A percentile compares a stretch with the other conserved stretches of the same genome.
phyloP scores from a whole-genome alignment of 306 rosid genomes.

The Medicago truncatula region MtrunA17r5.0-ANR NC_053045.1:60879001-60879500 shows the following conservation, averaged over 20 bases:
- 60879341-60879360: neutral
- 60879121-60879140: neutral
- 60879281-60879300: conserved; percentile 3
- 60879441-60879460: neutral
- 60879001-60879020: too few species aligned
- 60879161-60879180: neutral
- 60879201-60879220: neutral
- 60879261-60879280: neutral
- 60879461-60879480: conserved; percentile 38
- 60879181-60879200: neutral
- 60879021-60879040: too few species aligned
- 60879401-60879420: neutral
- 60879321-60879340: neutral
- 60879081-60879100: too few species aligned
- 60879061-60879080: too few species aligned
- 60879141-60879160: neutral
- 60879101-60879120: too few species aligned
- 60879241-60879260: neutral
- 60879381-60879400: conserved; percentile 3
- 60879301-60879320: neutral
- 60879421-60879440: conserved; percentile 14
- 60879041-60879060: too few species aligned
- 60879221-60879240: neutral
- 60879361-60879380: conserved; percentile 2
- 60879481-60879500: conserved; percentile 77